A percentile compares a stretch with the other conserved stretches of the same genome.
Evolutionary conservation across 345 rosid species (phyloP).

Genomic region (Nasturtium officinale): DNA sequence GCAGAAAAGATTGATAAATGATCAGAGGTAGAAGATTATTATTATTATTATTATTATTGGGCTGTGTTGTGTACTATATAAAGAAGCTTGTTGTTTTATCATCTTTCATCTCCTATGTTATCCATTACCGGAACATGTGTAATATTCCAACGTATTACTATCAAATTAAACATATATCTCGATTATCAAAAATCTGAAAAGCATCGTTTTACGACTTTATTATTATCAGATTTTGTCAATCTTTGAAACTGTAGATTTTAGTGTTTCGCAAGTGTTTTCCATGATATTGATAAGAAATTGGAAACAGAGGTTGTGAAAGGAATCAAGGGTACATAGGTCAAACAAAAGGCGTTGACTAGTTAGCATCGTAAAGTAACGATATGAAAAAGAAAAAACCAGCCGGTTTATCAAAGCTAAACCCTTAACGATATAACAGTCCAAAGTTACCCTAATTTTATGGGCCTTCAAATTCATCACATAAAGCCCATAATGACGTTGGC

Average conservation of each 20-base stretch:
- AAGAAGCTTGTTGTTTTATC: conserved; percentile 11
- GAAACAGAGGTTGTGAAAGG: neutral
- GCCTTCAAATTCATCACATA: conserved; percentile 20
- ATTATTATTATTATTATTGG: neutral
- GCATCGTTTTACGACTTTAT: neutral
- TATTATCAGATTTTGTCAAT: neutral
- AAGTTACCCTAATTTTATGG: neutral
- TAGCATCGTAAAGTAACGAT: neutral
- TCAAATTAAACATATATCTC: neutral
- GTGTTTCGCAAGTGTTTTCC: too few species aligned
- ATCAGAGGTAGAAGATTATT: conserved; percentile 15
- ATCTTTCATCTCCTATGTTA: neutral
- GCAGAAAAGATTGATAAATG: conserved; percentile 28
- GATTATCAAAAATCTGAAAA: neutral
- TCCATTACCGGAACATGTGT: conserved; percentile 8
- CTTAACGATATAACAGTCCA: neutral
- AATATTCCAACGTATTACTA: conserved; percentile 6
- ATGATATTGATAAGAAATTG: too few species aligned
- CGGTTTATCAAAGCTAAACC: neutral
- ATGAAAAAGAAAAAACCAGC: neutral
- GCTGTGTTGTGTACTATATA: conserved; percentile 29
- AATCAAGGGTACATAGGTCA: neutral
- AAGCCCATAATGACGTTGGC: neutral
- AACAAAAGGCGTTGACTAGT: neutral
- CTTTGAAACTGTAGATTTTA: neutral